phyloP scores from a whole-genome alignment of 208 protist genomes.

The Tritrichomonas foetus region DNA sequence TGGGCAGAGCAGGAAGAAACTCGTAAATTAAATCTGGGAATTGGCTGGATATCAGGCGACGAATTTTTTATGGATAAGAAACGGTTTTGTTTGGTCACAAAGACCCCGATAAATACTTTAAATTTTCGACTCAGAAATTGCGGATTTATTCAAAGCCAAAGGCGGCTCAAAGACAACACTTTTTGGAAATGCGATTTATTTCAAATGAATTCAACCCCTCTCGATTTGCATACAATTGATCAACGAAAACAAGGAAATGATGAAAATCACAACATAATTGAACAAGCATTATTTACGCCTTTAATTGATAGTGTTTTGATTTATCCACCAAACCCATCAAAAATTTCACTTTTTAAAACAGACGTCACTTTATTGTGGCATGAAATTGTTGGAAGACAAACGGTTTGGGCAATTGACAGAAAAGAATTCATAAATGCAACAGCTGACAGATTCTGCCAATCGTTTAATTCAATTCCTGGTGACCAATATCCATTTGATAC shows the following conservation, averaged over 20 bases:
- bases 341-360: neutral
- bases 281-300: neutral
- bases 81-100: neutral
- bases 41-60: neutral
- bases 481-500: neutral
- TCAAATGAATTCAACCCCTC: neutral
- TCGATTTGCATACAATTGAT: neutral
- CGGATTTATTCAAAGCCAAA: neutral
- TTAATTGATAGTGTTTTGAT: neutral
- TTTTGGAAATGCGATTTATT: constrained; percentile 13
- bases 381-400: neutral
- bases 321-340: neutral
- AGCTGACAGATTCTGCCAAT: neutral
- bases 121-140: neutral
- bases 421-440: neutral
- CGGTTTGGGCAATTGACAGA: neutral
- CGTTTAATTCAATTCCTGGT: neutral
- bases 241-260: neutral
- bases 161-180: neutral
- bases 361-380: neutral
- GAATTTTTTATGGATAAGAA: neutral
- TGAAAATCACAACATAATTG: neutral
- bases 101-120: neutral
- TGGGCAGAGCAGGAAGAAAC: neutral
- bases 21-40: neutral